A percentile compares a stretch with the other conserved stretches of the same genome.
Evolutionary conservation across 495 filamentous ascomycete genomes (phyloP).

Genomic region (Penicillium silybi): DNA sequence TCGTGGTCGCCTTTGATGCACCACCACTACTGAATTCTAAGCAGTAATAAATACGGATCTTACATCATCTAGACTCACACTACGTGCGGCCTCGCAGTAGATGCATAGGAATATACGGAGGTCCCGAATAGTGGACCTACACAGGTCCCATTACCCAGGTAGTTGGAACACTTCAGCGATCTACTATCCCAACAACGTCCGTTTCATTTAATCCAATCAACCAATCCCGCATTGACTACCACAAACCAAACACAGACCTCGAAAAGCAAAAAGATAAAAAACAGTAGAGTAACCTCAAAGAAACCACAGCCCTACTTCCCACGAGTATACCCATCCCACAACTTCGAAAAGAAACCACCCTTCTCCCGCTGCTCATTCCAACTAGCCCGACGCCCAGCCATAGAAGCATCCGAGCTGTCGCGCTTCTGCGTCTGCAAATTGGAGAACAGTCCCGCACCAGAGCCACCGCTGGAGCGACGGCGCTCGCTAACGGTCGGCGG

Average conservation of each 20-base stretch:
- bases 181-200: too few species aligned
- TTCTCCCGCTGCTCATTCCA: slow-evolving; percentile 46
- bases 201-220: too few species aligned
- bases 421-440: slow-evolving; percentile 51
- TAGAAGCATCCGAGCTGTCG: slow-evolving; percentile 34
- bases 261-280: background rate
- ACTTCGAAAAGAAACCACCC: slow-evolving; percentile 45
- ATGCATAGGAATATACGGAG: too few species aligned
- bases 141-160: too few species aligned
- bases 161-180: too few species aligned
- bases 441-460: slow-evolving; percentile 37
- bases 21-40: too few species aligned
- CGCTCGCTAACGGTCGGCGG: slow-evolving; percentile 24
- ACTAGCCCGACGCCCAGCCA: slow-evolving; percentile 39
- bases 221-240: background rate
- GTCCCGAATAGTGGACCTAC: too few species aligned
- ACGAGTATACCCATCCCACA: slow-evolving; percentile 52
- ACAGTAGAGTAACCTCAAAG: background rate
- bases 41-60: too few species aligned
- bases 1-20: too few species aligned
- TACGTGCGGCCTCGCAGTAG: too few species aligned
- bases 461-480: slow-evolving; percentile 34
- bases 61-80: too few species aligned
- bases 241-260: background rate
- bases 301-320: slow-evolving; percentile 14